Conservation (phyloP, 345 rosid genomes). For the Draba incana region DNA sequence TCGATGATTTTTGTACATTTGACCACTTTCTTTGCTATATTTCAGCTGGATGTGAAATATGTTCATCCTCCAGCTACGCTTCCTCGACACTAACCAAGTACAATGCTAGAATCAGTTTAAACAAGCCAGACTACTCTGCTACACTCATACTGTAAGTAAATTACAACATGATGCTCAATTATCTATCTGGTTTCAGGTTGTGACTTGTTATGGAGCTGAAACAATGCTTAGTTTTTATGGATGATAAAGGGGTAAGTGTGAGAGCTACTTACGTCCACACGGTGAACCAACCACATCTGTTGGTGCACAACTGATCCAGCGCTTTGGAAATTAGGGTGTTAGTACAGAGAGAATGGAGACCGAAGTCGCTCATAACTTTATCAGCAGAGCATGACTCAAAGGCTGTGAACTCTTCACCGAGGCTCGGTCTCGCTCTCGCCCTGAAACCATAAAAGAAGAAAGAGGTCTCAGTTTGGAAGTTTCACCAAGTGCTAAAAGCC, state of each 20-base stretch:
- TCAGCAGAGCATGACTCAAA: conserved; percentile 77
- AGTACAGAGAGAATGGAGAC: conserved; percentile 80
- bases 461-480: conserved; percentile 18
- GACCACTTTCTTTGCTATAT: conserved; percentile 18
- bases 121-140: conserved; percentile 63
- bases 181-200: not conserved
- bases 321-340: conserved; percentile 66
- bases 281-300: conserved; percentile 56
- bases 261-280: conserved; percentile 72
- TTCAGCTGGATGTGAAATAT: conserved; percentile 81
- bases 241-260: conserved; percentile 72
- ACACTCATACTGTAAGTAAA: conserved; percentile 70
- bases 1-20: not conserved
- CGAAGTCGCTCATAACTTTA: conserved; percentile 63
- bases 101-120: conserved; percentile 71
- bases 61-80: conserved; percentile 70
- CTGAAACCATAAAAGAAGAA: conserved; percentile 62
- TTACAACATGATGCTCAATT: conserved; percentile 6
- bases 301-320: conserved; percentile 79
- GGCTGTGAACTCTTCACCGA: conserved; percentile 56
- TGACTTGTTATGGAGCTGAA: not conserved
- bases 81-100: conserved; percentile 68
- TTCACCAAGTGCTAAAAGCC: conserved; percentile 20
- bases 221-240: conserved; percentile 41
- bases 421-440: conserved; percentile 73